phyloP scores from a whole-genome alignment of 768 basidiomycete species.

The Tephrocybe sp. region DNA sequence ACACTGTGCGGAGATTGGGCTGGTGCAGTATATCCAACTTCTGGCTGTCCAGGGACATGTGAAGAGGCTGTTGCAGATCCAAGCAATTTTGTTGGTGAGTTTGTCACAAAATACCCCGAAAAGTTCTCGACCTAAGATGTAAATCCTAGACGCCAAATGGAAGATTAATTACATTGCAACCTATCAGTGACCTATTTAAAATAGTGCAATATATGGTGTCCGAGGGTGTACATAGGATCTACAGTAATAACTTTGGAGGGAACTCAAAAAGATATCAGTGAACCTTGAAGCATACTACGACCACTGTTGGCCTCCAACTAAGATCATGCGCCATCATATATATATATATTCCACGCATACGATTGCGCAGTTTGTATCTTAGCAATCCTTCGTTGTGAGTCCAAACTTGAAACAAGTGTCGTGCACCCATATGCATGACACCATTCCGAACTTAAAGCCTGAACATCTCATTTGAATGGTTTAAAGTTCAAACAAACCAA shows the following conservation, averaged over 20 bases:
- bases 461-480: no score
- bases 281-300: no score
- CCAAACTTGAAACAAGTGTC: no score
- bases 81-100: slow-evolving; percentile 47
- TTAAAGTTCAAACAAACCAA: no score
- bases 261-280: no score
- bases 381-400: no score
- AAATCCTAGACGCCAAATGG: slow-evolving; percentile 49
- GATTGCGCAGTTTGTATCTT: no score
- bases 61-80: slow-evolving; percentile 48
- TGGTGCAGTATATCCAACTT: slow-evolving; percentile 28
- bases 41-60: slow-evolving; percentile 45
- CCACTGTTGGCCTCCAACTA: no score
- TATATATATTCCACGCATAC: no score
- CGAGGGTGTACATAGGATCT: neutral
- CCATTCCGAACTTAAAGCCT: no score
- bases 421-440: no score
- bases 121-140: slow-evolving; percentile 1
- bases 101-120: neutral
- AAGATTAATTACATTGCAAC: slow-evolving; percentile 40
- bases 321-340: no score
- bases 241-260: neutral
- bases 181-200: neutral
- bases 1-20: slow-evolving; percentile 51
- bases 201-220: neutral